Conservation (phyloP, 805 yeast species). For the Hanseniaspora lachancei region DNA sequence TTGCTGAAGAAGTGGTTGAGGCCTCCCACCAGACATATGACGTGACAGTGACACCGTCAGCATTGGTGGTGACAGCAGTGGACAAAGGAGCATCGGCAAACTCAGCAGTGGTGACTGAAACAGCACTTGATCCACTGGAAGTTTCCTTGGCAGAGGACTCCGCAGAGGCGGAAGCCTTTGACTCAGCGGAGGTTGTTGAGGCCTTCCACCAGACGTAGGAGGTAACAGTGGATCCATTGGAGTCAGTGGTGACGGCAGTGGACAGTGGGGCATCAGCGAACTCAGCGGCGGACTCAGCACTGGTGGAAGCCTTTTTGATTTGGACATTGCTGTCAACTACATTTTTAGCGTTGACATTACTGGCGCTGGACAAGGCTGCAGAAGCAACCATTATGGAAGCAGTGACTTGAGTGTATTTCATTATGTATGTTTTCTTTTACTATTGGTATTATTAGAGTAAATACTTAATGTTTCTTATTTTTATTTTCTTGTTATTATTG, state of each 20-base stretch:
- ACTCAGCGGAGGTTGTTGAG: not conserved
- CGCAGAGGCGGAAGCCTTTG: not conserved
- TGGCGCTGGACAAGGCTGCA: not conserved
- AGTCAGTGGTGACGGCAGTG: not conserved
- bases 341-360: not conserved
- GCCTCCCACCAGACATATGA: conserved; percentile 10
- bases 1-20: not conserved
- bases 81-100: conserved; percentile 4
- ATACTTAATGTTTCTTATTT: not conserved
- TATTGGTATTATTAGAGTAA: not conserved
- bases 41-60: not conserved
- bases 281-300: not conserved
- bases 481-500: not conserved
- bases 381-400: conserved; percentile 2
- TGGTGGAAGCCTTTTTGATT: not conserved
- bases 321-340: not conserved
- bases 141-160: not conserved
- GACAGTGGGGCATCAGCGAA: conserved; percentile 7
- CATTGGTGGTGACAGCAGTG: not conserved
- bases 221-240: not conserved
- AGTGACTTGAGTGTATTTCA: conserved; percentile 6
- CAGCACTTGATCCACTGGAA: not conserved
- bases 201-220: conserved; percentile 10
- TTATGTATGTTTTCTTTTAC: not conserved
- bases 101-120: not conserved